Evolutionary conservation across 495 filamentous ascomycete species (phyloP).

Genomic region (Xylaria cubensis): DNA sequence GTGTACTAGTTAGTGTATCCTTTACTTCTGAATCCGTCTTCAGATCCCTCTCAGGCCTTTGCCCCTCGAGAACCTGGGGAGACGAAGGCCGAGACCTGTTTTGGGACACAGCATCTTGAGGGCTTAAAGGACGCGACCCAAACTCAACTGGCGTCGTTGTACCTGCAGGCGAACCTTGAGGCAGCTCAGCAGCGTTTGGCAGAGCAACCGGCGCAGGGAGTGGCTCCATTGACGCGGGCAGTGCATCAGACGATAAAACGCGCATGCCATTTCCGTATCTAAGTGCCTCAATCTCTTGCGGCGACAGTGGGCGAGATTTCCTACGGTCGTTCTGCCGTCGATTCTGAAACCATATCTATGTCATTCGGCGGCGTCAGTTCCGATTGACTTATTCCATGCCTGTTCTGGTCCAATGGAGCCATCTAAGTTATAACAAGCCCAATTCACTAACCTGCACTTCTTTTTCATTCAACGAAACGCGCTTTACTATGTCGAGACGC

Average conservation of each 20-base stretch:
- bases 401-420: constrained; percentile 3
- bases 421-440: background rate
- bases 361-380: constrained; percentile 30
- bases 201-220: constrained; percentile 33
- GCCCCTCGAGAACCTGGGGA: constrained; percentile 14
- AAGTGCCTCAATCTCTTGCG: constrained; percentile 75
- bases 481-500: constrained; percentile 80
- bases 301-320: constrained; percentile 84
- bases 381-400: background rate
- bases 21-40: constrained; percentile 9
- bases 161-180: constrained; percentile 19
- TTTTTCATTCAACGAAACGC: constrained; percentile 92
- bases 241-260: constrained; percentile 56
- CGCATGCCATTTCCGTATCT: constrained; percentile 60
- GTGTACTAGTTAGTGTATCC: constrained; percentile 19
- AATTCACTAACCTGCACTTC: constrained; percentile 85
- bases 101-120: constrained; percentile 29
- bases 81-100: constrained; percentile 33
- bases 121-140: constrained; percentile 23
- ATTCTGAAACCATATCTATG: constrained; percentile 99
- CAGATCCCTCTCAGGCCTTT: background rate
- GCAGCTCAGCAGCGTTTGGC: constrained; percentile 25
- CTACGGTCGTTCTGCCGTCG: constrained; percentile 91
- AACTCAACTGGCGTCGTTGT: constrained; percentile 27
- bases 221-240: constrained; percentile 36